A percentile compares a stretch with the other conserved stretches of the same genome.
Conservation (phyloP, 2,329 filamentous ascomycete genomes). For the Metarhizium humberi region DNA sequence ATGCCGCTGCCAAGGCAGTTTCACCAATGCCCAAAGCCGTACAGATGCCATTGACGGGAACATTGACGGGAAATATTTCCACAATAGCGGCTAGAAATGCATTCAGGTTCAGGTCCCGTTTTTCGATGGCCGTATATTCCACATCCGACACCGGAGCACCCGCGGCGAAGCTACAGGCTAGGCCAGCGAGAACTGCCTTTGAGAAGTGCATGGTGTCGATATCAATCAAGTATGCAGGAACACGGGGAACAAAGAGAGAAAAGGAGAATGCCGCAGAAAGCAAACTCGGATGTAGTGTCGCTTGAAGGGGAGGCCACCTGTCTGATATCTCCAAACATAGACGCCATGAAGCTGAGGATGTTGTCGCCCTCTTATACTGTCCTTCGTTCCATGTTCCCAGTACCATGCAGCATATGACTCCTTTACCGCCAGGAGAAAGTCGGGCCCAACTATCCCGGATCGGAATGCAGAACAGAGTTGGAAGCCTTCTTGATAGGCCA, state of each 20-base stretch:
- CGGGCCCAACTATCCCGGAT: neutral
- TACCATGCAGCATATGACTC: neutral
- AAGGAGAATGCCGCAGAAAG: neutral
- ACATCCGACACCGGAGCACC: neutral
- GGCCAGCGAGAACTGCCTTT: neutral
- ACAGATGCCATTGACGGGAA: conserved; percentile 10
- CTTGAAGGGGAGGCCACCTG: neutral
- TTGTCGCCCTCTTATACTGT: neutral
- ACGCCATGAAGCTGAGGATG: neutral
- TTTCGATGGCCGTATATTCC: neutral
- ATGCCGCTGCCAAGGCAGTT: conserved; percentile 7
- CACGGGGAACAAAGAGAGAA: neutral
- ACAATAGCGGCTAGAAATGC: conserved; percentile 5
- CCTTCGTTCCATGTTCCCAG: neutral
- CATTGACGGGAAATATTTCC: conserved; percentile 9
- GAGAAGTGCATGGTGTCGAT: neutral
- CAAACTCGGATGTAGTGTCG: neutral
- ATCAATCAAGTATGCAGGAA: neutral
- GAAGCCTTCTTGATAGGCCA: neutral
- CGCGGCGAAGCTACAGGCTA: neutral
- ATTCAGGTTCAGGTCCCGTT: conserved; percentile 2
- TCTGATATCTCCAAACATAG: neutral
- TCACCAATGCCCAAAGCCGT: conserved; percentile 7
- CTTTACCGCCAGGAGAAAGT: neutral
- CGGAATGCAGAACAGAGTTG: neutral